Evolutionary conservation across 2,329 filamentous ascomycete species (phyloP).

Genomic region (Diaporthe capsici): DNA sequence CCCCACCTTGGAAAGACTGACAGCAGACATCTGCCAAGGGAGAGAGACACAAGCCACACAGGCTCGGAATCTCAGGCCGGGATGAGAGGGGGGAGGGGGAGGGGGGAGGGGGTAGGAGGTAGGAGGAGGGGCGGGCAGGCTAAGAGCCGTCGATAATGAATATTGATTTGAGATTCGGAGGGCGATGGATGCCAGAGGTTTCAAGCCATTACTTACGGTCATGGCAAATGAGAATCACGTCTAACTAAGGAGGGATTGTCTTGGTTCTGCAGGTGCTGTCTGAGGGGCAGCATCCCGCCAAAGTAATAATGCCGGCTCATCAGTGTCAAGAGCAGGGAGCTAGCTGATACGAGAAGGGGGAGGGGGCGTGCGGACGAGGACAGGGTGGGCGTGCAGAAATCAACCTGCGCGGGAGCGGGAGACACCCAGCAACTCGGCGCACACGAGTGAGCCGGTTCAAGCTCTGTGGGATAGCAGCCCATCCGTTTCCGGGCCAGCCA

Average conservation of each 20-base stretch:
- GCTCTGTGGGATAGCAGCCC: slow-evolving; percentile 14
- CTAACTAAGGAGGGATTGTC: slow-evolving; percentile 31
- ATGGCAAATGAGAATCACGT: slow-evolving; percentile 9
- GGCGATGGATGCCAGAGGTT: background rate
- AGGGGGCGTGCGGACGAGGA: background rate
- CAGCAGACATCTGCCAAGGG: slow-evolving; percentile 7
- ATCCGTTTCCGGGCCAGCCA: background rate
- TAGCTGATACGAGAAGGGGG: slow-evolving; percentile 19
- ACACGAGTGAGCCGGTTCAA: slow-evolving; percentile 12
- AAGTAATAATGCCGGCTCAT: slow-evolving; percentile 5
- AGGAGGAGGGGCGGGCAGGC: background rate
- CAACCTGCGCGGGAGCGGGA: background rate
- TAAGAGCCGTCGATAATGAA: slow-evolving; percentile 21
- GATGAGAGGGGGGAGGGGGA: background rate
- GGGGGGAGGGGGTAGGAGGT: background rate
- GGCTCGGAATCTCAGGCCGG: background rate
- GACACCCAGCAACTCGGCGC: background rate
- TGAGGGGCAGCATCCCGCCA: slow-evolving; percentile 1
- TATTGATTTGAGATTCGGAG: slow-evolving; percentile 11
- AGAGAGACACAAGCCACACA: slow-evolving; percentile 12
- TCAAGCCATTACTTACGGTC: slow-evolving; percentile 13
- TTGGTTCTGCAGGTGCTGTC: slow-evolving; percentile 30
- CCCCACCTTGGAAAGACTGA: background rate
- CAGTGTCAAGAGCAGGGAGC: background rate
- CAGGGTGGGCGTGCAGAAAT: slow-evolving; percentile 2